Percentiles rank a stretch among this genome's conserved stretches.
Evolutionary conservation across 2,329 filamentous ascomycete genomes (phyloP).

Genomic region (Colletotrichum agaves): DNA sequence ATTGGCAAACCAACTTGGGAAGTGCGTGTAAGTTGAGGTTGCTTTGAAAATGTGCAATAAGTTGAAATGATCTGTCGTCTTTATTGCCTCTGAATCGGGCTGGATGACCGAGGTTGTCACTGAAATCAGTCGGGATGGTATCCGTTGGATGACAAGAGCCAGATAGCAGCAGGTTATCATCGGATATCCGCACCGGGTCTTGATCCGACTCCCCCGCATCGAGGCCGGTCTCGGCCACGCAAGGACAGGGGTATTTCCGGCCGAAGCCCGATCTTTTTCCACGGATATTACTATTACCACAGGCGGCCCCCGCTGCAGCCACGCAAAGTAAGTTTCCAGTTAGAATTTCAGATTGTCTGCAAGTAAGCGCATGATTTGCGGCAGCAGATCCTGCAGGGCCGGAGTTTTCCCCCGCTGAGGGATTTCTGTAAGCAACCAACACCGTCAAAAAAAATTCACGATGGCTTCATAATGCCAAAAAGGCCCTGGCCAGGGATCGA

Average conservation of each 20-base stretch:
- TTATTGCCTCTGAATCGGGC: slow-evolving; percentile 15
- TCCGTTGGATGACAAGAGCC: slow-evolving; percentile 17
- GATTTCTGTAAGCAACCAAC: slow-evolving; percentile 1
- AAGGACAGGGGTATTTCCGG: slow-evolving; percentile 36
- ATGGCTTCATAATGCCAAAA: not conserved
- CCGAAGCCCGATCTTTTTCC: slow-evolving; percentile 26
- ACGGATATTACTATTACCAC: slow-evolving; percentile 9
- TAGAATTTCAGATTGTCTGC: not conserved
- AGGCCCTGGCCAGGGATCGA: slow-evolving; percentile 35
- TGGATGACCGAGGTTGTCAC: slow-evolving; percentile 19
- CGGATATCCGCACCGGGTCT: slow-evolving; percentile 35
- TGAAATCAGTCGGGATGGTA: slow-evolving; percentile 9
- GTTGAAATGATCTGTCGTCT: slow-evolving; percentile 1
- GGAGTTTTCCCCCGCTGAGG: not conserved
- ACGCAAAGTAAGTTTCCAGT: not conserved
- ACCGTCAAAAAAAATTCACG: not conserved
- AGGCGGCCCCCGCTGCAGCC: not conserved
- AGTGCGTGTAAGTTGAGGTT: not conserved
- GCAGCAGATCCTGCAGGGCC: not conserved
- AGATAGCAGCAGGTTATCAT: slow-evolving; percentile 25
- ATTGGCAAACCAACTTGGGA: not conserved
- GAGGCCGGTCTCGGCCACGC: slow-evolving; percentile 35
- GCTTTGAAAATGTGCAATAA: not conserved
- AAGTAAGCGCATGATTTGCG: not conserved
- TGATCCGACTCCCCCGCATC: slow-evolving; percentile 34